A percentile compares a stretch with the other conserved stretches of the same genome.
Conservation (phyloP, 805 yeast genomes). For the Cyberlindnera suaveolens region DNA sequence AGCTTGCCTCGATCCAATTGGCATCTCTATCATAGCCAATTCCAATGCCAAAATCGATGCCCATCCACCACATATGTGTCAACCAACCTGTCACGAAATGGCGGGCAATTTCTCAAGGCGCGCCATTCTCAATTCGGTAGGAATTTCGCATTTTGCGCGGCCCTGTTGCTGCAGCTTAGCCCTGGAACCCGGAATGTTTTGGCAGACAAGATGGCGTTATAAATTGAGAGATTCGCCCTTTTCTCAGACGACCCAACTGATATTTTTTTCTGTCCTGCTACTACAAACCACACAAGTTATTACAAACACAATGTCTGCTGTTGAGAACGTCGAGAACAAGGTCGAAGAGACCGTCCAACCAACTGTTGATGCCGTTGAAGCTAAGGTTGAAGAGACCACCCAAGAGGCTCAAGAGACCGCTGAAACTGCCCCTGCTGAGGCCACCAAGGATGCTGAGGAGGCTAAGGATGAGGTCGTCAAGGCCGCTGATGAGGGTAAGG, state of each 20-base stretch:
- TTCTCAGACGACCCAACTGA: neutral
- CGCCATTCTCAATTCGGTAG: neutral
- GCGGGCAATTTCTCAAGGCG: no score
- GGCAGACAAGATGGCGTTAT: constrained; percentile 2
- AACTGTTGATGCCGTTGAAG: constrained; percentile 12
- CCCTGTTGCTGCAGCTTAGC: neutral
- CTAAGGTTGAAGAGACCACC: constrained; percentile 10
- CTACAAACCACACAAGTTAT: neutral
- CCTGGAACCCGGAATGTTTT: neutral
- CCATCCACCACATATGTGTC: no score
- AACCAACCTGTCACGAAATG: no score
- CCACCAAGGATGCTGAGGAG: constrained; percentile 4
- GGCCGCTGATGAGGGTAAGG: constrained; percentile 10
- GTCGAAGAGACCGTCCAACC: constrained; percentile 15
- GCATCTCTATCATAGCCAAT: no score
- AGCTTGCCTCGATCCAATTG: no score
- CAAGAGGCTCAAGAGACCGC: constrained; percentile 4
- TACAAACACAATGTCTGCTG: constrained; percentile 15
- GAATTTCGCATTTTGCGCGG: neutral
- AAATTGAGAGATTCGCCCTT: constrained; percentile 2
- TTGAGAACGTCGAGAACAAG: constrained; percentile 17
- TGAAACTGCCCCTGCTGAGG: constrained; percentile 5
- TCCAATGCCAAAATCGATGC: no score
- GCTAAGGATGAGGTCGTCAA: constrained; percentile 11
- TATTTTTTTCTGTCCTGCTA: neutral